Conservation (phyloP, 2,329 filamentous ascomycete genomes). For the Westerdykella sp. region DNA sequence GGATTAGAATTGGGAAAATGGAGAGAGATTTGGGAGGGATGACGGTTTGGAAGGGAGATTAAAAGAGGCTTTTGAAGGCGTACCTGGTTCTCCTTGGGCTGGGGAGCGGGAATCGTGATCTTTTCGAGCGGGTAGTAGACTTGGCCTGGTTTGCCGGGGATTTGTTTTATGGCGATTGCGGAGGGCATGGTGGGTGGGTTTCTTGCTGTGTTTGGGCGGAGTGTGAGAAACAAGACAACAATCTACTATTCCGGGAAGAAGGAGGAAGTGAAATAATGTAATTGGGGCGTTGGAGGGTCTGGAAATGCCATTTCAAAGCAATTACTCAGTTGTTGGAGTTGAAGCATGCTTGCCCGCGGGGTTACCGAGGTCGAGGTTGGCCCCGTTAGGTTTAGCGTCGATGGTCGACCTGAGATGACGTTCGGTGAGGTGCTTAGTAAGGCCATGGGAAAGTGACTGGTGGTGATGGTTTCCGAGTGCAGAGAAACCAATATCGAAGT, state of each 20-base stretch:
- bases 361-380: not conserved
- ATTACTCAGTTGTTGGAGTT: not conserved
- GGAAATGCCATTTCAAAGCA: not conserved
- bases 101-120: constrained; percentile 22
- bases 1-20: constrained; percentile 25
- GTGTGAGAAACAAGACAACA: not conserved
- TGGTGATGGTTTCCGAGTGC: too few species aligned
- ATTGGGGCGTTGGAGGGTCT: not conserved
- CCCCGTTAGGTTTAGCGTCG: not conserved
- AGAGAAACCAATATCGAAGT: too few species aligned
- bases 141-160: constrained; percentile 77
- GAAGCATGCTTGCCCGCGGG: not conserved
- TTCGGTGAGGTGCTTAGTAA: too few species aligned
- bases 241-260: not conserved
- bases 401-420: too few species aligned
- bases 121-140: constrained; percentile 67
- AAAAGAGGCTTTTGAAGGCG: not conserved
- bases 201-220: not conserved
- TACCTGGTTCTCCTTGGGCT: constrained; percentile 30
- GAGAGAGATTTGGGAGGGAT: not conserved
- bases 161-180: constrained; percentile 59
- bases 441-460: too few species aligned
- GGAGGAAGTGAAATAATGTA: not conserved
- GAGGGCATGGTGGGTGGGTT: constrained; percentile 39
- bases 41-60: not conserved